phyloP scores from a whole-genome alignment of 1,284 basidiomycete species.

The Inonotus hispidus region DNA sequence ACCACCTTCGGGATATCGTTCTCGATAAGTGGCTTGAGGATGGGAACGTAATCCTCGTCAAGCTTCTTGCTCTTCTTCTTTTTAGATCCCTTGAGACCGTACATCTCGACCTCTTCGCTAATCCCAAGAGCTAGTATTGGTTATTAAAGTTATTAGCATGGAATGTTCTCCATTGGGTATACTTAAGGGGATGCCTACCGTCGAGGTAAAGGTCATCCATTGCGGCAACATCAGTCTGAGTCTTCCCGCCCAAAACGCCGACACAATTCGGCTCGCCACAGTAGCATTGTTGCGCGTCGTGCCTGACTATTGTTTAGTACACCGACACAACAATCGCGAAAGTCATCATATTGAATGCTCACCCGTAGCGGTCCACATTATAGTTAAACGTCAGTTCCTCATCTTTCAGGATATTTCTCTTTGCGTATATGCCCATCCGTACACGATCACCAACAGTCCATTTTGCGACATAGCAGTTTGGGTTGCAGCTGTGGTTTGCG shows the following conservation, averaged over 20 bases:
- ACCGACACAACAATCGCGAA: background rate
- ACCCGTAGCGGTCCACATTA: constrained; percentile 99
- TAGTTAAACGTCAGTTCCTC: constrained; percentile 99
- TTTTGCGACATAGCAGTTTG: constrained; percentile 98
- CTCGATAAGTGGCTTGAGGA: constrained; percentile 68
- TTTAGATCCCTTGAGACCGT: constrained; percentile 81
- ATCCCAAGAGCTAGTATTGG: constrained; percentile 83
- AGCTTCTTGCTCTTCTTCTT: constrained; percentile 91
- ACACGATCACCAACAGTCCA: constrained; percentile 93
- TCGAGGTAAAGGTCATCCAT: constrained; percentile 97
- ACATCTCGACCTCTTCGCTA: constrained; percentile 79
- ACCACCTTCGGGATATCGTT: constrained; percentile 89
- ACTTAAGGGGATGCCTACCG: constrained; percentile 47
- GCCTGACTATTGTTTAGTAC: constrained; percentile 40
- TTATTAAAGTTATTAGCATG: constrained; percentile 15
- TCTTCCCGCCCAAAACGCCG: constrained; percentile 96
- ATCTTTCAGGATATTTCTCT: constrained; percentile 71
- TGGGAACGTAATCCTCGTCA: constrained; percentile 88
- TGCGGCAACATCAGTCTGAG: constrained; percentile 90
- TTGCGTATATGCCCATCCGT: constrained; percentile 98
- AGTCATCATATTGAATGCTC: constrained; percentile 19
- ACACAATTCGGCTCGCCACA: constrained; percentile 97
- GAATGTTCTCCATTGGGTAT: constrained; percentile 1
- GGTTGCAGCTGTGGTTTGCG: constrained; percentile 97
- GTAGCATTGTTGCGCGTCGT: constrained; percentile 93